Base-by-base conservation (phyloP, 2,329 filamentous ascomycete species). In the Hypoxylon rubiginosum region DNA sequence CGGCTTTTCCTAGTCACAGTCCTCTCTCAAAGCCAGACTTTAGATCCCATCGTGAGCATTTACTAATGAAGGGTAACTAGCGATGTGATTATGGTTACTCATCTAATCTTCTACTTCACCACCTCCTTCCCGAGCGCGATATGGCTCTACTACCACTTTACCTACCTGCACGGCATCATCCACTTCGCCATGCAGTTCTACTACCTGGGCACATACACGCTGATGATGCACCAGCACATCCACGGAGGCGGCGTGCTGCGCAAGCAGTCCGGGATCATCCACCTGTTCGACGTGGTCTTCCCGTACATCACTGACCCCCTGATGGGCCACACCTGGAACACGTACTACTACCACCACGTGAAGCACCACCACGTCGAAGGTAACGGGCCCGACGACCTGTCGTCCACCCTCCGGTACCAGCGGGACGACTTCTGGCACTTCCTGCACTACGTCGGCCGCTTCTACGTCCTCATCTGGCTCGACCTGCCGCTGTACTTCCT, bases 161-260 rank as follows among this genome's bases (percentile, higher is more conserved):
- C 84, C 9, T 92, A 87, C 80, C 70, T 86, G 39, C 92, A 94
- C 77, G 92, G 85, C 9, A 71, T 92, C 15, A 70, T 89, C 28
- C 92, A 95, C 74, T 82, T 84, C 57, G 73, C 86, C 9, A 88
- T 93, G 82, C 88, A 91, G 72, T 79, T 86, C 34, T 91, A 85
- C 75, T 94, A 90, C 74, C 86, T 89, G 56, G 92, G 92, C 7
- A 83, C 89, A 1, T 95, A 93, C 79, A 95, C 92, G 0, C 83
- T 95, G 39, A 88, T 95, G 86, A 92, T 92, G 85, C 92, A 95
- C 73, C 92, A 95, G 74, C 92, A 95, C 76, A 94, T 95, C 71
- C 92, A 95, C 76, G 89, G 89, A 82, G 85, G 89, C 49, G 92
- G 92, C 15, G 83, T 94, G 2, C 79, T 94, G 36, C 79, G 82